phyloP scores from a whole-genome alignment of 495 filamentous ascomycete species.

The Halenospora varia region DNA sequence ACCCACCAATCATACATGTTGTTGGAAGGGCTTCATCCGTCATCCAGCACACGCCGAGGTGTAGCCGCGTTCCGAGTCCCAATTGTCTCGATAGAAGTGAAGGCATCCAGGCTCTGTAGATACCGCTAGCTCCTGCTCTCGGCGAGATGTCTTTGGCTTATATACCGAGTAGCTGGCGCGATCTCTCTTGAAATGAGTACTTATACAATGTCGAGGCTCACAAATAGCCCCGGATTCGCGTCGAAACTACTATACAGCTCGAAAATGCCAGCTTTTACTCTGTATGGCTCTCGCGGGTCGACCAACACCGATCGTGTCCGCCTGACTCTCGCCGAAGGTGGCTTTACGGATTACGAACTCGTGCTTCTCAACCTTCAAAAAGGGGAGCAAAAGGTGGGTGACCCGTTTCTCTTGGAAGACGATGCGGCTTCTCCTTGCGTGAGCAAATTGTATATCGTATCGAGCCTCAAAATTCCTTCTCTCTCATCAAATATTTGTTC shows the following conservation, averaged over 20 bases:
- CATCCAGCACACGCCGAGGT: too few species aligned
- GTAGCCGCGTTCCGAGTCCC: too few species aligned
- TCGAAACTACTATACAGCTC: slow-evolving; percentile 29
- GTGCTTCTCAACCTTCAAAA: slow-evolving; percentile 33
- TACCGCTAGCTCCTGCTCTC: slow-evolving; percentile 22
- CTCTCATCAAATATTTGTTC: slow-evolving; percentile 23
- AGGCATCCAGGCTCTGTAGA: slow-evolving; percentile 15
- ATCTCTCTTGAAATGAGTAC: slow-evolving; percentile 24
- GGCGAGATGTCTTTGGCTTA: slow-evolving; percentile 22
- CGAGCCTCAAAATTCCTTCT: slow-evolving; percentile 21
- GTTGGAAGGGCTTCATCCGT: slow-evolving; percentile 13
- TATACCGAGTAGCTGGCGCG: slow-evolving; percentile 23
- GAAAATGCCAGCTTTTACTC: slow-evolving; percentile 36
- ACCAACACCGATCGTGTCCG: slow-evolving; percentile 35
- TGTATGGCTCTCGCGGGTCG: slow-evolving; percentile 34
- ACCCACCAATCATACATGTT: slow-evolving; percentile 29
- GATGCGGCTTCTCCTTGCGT: slow-evolving; percentile 23
- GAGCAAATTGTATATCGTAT: slow-evolving; percentile 21
- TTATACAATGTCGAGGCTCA: slow-evolving; percentile 25
- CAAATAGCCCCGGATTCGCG: slow-evolving; percentile 20
- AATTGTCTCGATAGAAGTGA: slow-evolving; percentile 20
- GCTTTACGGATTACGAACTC: slow-evolving; percentile 35
- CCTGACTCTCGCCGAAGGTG: slow-evolving; percentile 34
- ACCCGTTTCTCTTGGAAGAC: slow-evolving; percentile 20
- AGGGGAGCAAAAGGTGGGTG: slow-evolving; percentile 34